Percentiles rank a stretch among this genome's conserved stretches.
Conservation (phyloP, 2,329 filamentous ascomycete species). For the Arthrinium phaeospermum region DNA sequence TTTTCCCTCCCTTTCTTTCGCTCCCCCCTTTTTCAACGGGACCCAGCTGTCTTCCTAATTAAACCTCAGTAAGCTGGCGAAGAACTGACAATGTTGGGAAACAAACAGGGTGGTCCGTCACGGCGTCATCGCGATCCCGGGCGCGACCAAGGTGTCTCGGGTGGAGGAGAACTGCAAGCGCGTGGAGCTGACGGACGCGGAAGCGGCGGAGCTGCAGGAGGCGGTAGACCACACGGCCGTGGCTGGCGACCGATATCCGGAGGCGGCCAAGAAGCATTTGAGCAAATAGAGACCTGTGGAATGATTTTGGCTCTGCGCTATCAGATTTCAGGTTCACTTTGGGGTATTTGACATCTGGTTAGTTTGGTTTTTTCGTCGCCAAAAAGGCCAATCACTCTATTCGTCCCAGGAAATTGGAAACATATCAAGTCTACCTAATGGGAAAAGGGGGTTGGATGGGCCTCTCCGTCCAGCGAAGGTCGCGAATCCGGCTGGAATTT, state of each 20-base stretch:
- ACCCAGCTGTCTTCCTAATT: neutral
- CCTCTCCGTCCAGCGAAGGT: too few relatives aligned
- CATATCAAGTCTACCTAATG: too few relatives aligned
- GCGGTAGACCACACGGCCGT: conserved; percentile 33
- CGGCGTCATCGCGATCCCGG: conserved; percentile 46
- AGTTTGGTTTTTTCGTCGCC: too few relatives aligned
- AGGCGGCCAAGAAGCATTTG: conserved; percentile 2
- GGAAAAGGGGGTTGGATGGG: too few relatives aligned
- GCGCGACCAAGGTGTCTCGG: conserved; percentile 43
- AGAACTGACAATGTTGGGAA: conserved; percentile 37
- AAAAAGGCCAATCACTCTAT: too few relatives aligned
- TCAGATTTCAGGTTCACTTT: too few relatives aligned
- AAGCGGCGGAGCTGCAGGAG: conserved; percentile 45
- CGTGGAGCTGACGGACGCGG: conserved; percentile 42
- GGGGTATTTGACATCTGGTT: too few relatives aligned
- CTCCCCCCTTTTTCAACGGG: too few relatives aligned
- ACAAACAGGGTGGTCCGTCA: conserved; percentile 42
- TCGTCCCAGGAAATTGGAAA: too few relatives aligned
- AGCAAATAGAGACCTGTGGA: conserved; percentile 21
- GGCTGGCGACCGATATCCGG: conserved; percentile 41
- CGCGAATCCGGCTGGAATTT: too few relatives aligned
- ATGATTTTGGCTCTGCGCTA: too few relatives aligned
- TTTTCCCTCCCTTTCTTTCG: neutral
- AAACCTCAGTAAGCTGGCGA: too few relatives aligned
- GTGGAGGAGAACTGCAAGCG: conserved; percentile 54